Conservation (phyloP, 2,329 filamentous ascomycete species). For the Pseudogymnoascus pannorum region DNA sequence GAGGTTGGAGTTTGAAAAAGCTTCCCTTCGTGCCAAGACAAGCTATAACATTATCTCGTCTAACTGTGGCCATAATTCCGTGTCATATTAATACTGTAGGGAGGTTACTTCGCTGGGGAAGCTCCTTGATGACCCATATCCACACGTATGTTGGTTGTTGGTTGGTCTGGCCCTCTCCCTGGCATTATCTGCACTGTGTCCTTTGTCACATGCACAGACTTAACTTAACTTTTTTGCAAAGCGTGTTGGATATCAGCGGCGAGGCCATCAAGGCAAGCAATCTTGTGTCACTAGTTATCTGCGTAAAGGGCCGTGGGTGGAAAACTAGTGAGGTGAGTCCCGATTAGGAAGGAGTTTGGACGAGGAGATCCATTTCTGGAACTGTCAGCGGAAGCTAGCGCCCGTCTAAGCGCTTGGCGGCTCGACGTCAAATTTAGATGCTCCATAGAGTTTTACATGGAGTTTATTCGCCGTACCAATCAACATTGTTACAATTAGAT, state of each 20-base stretch:
- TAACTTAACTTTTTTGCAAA: neutral
- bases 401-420: neutral
- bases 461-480: neutral
- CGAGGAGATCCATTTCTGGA: neutral
- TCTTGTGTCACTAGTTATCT: neutral
- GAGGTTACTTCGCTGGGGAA: neutral
- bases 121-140: neutral
- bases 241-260: neutral
- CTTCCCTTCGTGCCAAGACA: neutral
- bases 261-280: neutral
- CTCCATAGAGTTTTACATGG: neutral
- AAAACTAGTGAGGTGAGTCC: neutral
- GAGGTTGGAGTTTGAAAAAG: neutral
- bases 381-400: constrained; percentile 1
- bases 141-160: neutral
- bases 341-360: neutral
- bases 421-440: neutral
- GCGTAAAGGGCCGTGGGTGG: neutral
- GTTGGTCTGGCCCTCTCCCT: neutral
- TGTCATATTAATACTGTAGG: neutral
- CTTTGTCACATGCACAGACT: neutral
- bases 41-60: neutral
- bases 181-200: neutral
- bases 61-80: neutral
- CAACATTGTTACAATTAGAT: neutral